phyloP scores from a whole-genome alignment of 768 basidiomycete genomes.

The Lactifluus echinatus region DNA sequence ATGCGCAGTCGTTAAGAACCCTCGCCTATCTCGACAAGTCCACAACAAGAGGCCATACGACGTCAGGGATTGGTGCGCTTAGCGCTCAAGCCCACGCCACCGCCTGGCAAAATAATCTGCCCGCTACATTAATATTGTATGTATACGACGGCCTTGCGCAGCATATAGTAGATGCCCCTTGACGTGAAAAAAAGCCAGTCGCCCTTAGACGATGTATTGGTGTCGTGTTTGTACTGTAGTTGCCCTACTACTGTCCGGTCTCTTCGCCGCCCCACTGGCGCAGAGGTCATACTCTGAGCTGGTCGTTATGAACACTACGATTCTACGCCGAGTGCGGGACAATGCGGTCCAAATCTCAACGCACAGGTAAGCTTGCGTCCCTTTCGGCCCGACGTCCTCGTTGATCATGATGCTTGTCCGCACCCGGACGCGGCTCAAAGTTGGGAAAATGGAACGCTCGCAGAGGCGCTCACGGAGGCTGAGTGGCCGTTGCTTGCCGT shows the following conservation, averaged over 20 bases:
- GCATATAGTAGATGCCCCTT: neutral
- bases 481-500: slow-evolving; percentile 43
- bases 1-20: too few species aligned
- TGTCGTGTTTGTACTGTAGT: neutral
- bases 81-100: too few species aligned
- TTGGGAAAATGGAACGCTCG: slow-evolving; percentile 53
- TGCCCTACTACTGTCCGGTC: neutral
- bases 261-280: neutral
- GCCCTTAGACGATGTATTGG: slow-evolving; percentile 11
- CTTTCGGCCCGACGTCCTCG: neutral
- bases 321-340: slow-evolving; percentile 19
- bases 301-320: neutral
- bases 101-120: neutral
- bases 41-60: neutral
- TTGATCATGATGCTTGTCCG: neutral
- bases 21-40: too few species aligned
- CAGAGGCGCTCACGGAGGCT: slow-evolving; percentile 48
- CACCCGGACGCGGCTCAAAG: slow-evolving; percentile 25
- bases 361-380: slow-evolving; percentile 1
- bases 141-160: neutral
- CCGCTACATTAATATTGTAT: too few species aligned
- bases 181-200: neutral
- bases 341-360: slow-evolving; percentile 25
- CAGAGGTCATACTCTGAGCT: neutral
- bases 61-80: too few species aligned